A percentile compares a stretch with the other conserved stretches of the same genome.
These are phyloP conservation scores for Mollisia scopiformis DNA, from an alignment of 2,329 filamentous ascomycete genomes.

Conservation along the genomic window DNA sequence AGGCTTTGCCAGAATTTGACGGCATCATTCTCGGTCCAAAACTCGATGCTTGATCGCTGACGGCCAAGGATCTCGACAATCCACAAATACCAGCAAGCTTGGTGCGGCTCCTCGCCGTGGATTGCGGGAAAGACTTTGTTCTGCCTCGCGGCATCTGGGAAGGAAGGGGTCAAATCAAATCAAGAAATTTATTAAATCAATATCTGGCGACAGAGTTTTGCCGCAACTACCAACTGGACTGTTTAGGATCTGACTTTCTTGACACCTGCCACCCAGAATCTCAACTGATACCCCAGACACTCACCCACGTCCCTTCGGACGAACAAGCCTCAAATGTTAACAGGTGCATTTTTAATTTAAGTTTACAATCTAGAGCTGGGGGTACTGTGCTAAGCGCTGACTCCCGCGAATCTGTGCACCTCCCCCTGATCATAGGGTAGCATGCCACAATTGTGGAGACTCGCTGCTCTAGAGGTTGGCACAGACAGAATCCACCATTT, in stretches of 20 bases:
- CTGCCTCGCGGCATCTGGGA: background rate
- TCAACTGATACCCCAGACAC: slow-evolving; percentile 8
- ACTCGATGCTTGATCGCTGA: background rate
- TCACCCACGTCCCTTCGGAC: slow-evolving; percentile 9
- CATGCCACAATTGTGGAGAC: slow-evolving; percentile 24
- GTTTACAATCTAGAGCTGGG: slow-evolving; percentile 7
- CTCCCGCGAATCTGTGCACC: no score
- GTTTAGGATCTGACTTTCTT: background rate
- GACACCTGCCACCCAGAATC: background rate
- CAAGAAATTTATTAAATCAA: slow-evolving; percentile 3
- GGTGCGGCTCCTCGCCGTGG: background rate
- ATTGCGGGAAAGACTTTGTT: background rate
- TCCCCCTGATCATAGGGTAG: no score
- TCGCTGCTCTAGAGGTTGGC: slow-evolving; percentile 28
- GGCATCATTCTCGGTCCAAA: slow-evolving; percentile 21
- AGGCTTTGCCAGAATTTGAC: slow-evolving; percentile 19
- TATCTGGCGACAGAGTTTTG: slow-evolving; percentile 10
- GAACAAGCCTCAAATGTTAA: slow-evolving; percentile 16
- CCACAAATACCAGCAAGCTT: background rate
- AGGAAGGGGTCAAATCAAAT: slow-evolving; percentile 2
- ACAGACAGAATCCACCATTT: slow-evolving; percentile 7
- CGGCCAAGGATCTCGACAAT: background rate
- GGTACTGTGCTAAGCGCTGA: no score
- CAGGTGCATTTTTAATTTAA: slow-evolving; percentile 16
- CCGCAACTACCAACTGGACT: slow-evolving; percentile 6